Base-by-base conservation (phyloP, 495 filamentous ascomycete species). In the Podospora fimiseda region DNA sequence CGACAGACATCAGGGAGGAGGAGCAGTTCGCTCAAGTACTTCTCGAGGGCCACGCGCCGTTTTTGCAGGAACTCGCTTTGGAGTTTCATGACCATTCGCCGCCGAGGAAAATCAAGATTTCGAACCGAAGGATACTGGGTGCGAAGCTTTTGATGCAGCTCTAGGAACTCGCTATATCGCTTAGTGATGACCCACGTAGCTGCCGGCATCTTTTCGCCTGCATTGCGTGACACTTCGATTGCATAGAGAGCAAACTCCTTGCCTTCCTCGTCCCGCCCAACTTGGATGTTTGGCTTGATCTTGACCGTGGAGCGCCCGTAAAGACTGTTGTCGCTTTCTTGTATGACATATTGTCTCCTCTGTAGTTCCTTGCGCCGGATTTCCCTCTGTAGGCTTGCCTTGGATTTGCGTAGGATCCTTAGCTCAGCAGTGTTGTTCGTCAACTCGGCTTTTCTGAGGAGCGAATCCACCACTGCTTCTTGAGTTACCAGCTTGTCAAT, bases 271-370 rank as follows among this genome's bases (percentile, higher is more conserved):
- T 96, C 91, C 53, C 80, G 87, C 15, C 89, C 93, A 41, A 96
- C 88, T 66, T 93, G 89, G 53, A 95, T 91, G 2, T 87, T 86
- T 24, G 8, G 9, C 65, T 88, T 90, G 69, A 99, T 96, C 49
- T 79, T 85, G 54, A 97, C 81, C 4, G 81, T 86, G 3, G 93
- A 90, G 11, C 93, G 86, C 14, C 93, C 93, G 66, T 93, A 96
- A 38, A 99, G 74, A 66, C 90, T 96, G 68, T 97, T 99, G 61
- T 97, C 94, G 63, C 90, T 95, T 66, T 97, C 92, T 66, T 99
- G 94, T 37, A 96, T 84, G 56, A 94, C 89, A 60, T 97, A 99
- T 66, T 97, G 94, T 69, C 96, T 91, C 38, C 90, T 78, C 69
- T 99, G 94, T 62, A 99, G 77, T 70, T 96, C 93, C 66, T 97